These are phyloP conservation scores for Aspergillus ellipticus DNA, from an alignment of 495 filamentous ascomycete genomes.

Conservation along the genomic window DNA sequence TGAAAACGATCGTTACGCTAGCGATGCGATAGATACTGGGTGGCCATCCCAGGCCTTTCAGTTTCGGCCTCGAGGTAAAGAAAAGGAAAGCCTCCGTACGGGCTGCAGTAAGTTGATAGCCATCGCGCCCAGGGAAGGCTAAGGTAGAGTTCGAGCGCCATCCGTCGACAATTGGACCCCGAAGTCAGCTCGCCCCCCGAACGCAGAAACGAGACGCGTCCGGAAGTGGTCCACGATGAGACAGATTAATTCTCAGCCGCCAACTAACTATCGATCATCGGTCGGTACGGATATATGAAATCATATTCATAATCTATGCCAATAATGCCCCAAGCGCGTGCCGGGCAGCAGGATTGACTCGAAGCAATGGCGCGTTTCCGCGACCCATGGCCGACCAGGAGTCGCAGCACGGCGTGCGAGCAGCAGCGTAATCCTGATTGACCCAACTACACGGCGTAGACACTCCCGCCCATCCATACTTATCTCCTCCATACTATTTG, in stretches of 20 bases:
- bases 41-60: background rate
- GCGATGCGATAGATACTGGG: background rate
- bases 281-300: conserved; percentile 1
- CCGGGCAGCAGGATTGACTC: background rate
- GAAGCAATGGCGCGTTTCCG: background rate
- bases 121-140: background rate
- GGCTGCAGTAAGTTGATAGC: no score
- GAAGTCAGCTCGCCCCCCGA: background rate
- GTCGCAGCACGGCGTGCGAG: background rate
- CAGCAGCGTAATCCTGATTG: background rate
- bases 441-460: background rate
- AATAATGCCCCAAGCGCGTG: background rate
- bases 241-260: conserved; percentile 2
- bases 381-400: background rate
- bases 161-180: background rate
- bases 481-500: background rate
- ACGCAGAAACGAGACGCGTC: conserved; percentile 1
- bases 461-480: background rate
- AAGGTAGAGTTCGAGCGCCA: background rate
- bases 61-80: background rate
- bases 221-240: background rate
- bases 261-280: background rate
- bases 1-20: conserved; percentile 4
- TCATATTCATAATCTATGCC: background rate
- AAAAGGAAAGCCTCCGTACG: conserved; percentile 4